Evolutionary conservation across 805 yeast genomes (phyloP), one percentile per base, ranked within the genome.

Genomic region (Wickerhamomyces rabaulensis): DNA sequence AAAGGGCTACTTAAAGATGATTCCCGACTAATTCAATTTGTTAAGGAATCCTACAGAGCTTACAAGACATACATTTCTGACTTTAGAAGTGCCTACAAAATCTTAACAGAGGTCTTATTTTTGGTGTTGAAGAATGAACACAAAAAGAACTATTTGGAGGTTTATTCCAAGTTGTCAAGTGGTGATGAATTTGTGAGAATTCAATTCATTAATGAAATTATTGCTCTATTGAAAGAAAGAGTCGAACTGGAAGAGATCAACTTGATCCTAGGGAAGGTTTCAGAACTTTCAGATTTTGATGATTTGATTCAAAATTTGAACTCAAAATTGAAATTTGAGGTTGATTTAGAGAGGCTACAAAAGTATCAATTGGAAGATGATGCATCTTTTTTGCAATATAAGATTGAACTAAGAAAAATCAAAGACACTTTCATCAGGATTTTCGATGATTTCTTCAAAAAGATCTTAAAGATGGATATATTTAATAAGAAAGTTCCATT

Each of bases 401-500:
- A 57, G 21, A 58, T 60, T 39, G 63, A 60, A 35, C 38, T 50
- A 4, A 43, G 58, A 16, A 55, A 56, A 33, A 15, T 51, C 9
- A 46, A 46, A 15, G 60, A 56, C 15, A 20, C 23, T 5, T 49
- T 60, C 26, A 35, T 51, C 15, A 21, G 40, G 13, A 50, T 50
- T 0, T 7, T 58, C 9, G 60, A 54, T 17, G 51, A 44, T 2
- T 56, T 54, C 40, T 25, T 58, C 4, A 52, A 55, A 21, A 41
- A 26, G 6, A 44, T 44, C 17, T 41, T 48, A 15, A 29, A 54
- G 25, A 44, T 46, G 6, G 48, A 52, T 22, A 33, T 33, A n/a
- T 33, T 33, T 20, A 46, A 51, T 25, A 40, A 54, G 52, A 33
- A 62, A 56, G 23, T 57, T 66, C 9, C 50, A 8, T 68, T 73